Percentiles rank a stretch among this genome's conserved stretches.
Evolutionary conservation across 345 rosid genomes (phyloP).

Genomic region (Salix suchowensis): DNA sequence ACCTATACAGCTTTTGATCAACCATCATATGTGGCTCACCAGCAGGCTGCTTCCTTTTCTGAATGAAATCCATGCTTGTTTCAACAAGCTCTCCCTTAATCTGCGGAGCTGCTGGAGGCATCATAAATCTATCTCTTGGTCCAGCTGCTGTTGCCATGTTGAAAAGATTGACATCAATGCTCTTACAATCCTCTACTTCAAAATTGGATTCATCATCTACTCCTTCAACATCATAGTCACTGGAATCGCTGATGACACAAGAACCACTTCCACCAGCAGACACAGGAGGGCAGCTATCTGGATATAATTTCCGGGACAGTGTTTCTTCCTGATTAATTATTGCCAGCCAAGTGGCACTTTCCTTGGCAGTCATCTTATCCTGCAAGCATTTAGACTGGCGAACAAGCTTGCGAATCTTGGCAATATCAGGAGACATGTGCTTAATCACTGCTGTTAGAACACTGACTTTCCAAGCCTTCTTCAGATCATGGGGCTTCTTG

Average conservation of each 20-base stretch:
- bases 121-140: conserved; percentile 24
- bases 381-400: conserved; percentile 80
- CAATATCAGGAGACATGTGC: conserved; percentile 75
- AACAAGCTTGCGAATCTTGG: conserved; percentile 72
- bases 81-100: conserved; percentile 53
- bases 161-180: conserved; percentile 32
- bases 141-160: conserved; percentile 24
- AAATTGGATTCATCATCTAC: conserved; percentile 31
- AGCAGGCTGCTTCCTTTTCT: conserved; percentile 51
- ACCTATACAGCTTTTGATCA: conserved; percentile 39
- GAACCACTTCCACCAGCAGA: conserved; percentile 50
- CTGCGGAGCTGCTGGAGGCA: conserved; percentile 31
- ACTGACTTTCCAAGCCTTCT: conserved; percentile 81
- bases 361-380: conserved; percentile 92
- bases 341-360: conserved; percentile 76
- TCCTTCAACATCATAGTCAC: conserved; percentile 73
- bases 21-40: conserved; percentile 28
- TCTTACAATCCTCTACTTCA: conserved; percentile 49
- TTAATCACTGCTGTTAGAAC: conserved; percentile 76
- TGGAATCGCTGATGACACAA: conserved; percentile 40
- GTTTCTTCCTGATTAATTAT: conserved; percentile 71
- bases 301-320: conserved; percentile 56
- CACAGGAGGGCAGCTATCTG: conserved; percentile 44
- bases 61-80: conserved; percentile 28
- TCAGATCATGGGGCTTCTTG: conserved; percentile 83